A percentile compares a stretch with the other conserved stretches of the same genome.
Evolutionary conservation across 495 filamentous ascomycete genomes (phyloP).

Genomic region (Penicillium argentinense): DNA sequence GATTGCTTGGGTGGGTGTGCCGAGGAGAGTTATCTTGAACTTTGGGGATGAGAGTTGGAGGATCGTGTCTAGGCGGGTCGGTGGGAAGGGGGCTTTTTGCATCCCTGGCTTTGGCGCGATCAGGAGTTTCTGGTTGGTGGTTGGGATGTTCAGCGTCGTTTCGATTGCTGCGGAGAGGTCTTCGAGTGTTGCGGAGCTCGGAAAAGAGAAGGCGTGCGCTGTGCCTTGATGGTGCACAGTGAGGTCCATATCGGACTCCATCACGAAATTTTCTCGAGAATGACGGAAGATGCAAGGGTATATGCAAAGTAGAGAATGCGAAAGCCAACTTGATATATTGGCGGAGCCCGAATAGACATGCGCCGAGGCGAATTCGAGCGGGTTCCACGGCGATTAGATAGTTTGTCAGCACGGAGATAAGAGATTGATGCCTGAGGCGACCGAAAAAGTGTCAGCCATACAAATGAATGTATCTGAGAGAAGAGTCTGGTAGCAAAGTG

Average conservation of each 20-base stretch:
- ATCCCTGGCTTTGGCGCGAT: slow-evolving; percentile 67
- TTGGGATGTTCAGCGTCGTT: slow-evolving; percentile 59
- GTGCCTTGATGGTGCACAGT: slow-evolving; percentile 63
- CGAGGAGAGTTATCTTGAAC: slow-evolving; percentile 45
- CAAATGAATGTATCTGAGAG: neutral
- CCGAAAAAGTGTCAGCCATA: too few species aligned
- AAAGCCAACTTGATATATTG: too few species aligned
- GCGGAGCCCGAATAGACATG: slow-evolving; percentile 10
- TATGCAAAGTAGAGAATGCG: too few species aligned
- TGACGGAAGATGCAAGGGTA: neutral
- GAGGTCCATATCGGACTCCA: slow-evolving; percentile 37
- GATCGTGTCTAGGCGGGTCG: slow-evolving; percentile 24
- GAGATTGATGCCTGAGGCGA: slow-evolving; percentile 15
- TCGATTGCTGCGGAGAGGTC: slow-evolving; percentile 62
- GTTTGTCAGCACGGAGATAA: slow-evolving; percentile 38
- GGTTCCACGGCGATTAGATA: slow-evolving; percentile 36
- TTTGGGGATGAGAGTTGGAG: slow-evolving; percentile 50
- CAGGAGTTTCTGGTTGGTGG: slow-evolving; percentile 73
- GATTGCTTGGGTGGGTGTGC: slow-evolving; percentile 36
- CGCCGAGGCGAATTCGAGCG: slow-evolving; percentile 25
- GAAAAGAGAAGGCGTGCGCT: slow-evolving; percentile 67
- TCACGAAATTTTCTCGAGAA: neutral
- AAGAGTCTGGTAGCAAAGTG: neutral
- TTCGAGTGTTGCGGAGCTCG: slow-evolving; percentile 67
- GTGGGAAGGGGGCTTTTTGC: slow-evolving; percentile 62